phyloP scores from a whole-genome alignment of 2,329 filamentous ascomycete genomes.

The Microdochium bolleyi region DNA sequence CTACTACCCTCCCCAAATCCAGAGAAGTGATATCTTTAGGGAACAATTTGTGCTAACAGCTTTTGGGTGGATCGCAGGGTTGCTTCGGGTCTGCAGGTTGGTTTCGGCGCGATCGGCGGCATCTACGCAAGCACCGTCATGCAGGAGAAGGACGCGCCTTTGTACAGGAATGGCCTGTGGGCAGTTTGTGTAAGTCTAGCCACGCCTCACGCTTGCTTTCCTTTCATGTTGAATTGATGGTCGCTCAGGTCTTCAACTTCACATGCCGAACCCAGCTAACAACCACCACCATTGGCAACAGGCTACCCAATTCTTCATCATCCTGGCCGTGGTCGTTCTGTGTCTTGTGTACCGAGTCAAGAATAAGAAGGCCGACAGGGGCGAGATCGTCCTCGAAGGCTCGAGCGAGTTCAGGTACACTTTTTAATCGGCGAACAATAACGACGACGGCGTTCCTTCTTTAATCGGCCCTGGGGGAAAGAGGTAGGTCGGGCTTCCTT shows the following conservation, averaged over 20 bases:
- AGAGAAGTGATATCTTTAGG: too few species aligned
- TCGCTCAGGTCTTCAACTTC: background rate
- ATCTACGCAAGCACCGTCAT: slow-evolving; percentile 1
- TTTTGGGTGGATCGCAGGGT: background rate
- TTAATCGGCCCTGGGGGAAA: too few species aligned
- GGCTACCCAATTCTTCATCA: background rate
- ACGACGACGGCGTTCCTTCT: too few species aligned
- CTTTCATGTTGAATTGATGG: background rate
- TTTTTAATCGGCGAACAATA: background rate
- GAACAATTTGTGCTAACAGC: too few species aligned
- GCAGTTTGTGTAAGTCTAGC: background rate
- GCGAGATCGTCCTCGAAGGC: background rate
- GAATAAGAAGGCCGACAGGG: background rate
- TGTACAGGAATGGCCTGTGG: background rate
- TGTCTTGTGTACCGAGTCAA: background rate
- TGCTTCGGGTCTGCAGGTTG: background rate
- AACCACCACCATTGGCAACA: background rate
- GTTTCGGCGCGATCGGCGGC: background rate
- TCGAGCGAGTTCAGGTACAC: background rate
- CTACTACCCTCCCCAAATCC: background rate
- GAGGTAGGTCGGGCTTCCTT: too few species aligned
- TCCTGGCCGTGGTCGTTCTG: background rate
- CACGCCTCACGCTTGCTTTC: background rate
- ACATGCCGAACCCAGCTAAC: background rate
- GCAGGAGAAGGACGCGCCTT: background rate